Evolutionary conservation across 2,329 filamentous ascomycete genomes (phyloP).

Genomic region (Fusarium clavum): DNA sequence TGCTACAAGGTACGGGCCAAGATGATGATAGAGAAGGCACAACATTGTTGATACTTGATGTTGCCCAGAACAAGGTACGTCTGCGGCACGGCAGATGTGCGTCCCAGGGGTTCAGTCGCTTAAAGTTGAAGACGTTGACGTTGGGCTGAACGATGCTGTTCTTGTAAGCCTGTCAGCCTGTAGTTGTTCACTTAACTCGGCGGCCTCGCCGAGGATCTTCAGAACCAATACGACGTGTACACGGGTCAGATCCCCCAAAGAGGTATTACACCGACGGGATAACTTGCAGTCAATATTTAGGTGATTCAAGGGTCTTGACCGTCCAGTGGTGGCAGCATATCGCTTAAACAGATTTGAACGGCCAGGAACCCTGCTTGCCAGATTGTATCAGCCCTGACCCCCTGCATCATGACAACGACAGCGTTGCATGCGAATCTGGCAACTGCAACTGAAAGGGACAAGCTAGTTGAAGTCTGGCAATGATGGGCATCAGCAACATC

Average conservation of each 20-base stretch:
- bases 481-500: slow-evolving; percentile 21
- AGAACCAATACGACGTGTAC: slow-evolving; percentile 14
- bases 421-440: slow-evolving; percentile 44
- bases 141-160: slow-evolving; percentile 13
- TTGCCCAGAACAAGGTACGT: slow-evolving; percentile 1
- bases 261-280: slow-evolving; percentile 29
- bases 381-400: slow-evolving; percentile 23
- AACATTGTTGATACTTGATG: slow-evolving; percentile 5
- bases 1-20: not conserved
- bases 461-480: slow-evolving; percentile 33
- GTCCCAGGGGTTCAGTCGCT: slow-evolving; percentile 2
- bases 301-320: slow-evolving; percentile 24
- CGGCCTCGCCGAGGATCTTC: slow-evolving; percentile 32
- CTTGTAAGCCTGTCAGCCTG: slow-evolving; percentile 5
- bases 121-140: slow-evolving; percentile 1
- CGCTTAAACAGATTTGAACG: slow-evolving; percentile 28
- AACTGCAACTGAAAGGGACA: slow-evolving; percentile 21
- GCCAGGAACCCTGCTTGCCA: slow-evolving; percentile 32
- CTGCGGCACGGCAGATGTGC: slow-evolving; percentile 25
- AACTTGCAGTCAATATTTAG: slow-evolving; percentile 18
- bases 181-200: not conserved
- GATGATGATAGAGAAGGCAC: not conserved
- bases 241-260: slow-evolving; percentile 39
- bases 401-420: slow-evolving; percentile 28
- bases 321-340: slow-evolving; percentile 15